Evolutionary conservation across 257 asterid genomes (phyloP).

Genomic region (Paulownia fortunei): DNA sequence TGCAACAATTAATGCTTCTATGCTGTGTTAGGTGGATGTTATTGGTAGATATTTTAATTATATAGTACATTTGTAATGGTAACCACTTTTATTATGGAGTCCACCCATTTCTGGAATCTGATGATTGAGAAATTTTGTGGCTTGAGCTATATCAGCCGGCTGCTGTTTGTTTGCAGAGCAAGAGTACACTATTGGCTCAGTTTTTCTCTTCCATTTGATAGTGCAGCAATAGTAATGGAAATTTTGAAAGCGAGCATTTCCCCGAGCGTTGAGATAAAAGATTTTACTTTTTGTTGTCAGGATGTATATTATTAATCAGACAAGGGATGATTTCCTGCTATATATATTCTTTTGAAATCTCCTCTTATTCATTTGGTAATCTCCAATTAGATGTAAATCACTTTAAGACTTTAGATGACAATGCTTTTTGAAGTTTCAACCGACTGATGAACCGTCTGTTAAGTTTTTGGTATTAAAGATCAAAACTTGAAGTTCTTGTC

Average conservation of each 20-base stretch:
- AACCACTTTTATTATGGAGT: not conserved
- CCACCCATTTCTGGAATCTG: not conserved
- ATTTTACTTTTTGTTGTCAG: too few species aligned
- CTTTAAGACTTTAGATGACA: too few species aligned
- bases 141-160: too few species aligned
- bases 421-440: too few species aligned
- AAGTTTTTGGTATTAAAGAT: too few species aligned
- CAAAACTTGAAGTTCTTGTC: not conserved
- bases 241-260: too few species aligned
- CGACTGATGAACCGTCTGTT: too few species aligned
- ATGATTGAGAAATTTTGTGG: too few species aligned
- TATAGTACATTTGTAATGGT: not conserved
- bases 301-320: not conserved
- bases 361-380: not conserved
- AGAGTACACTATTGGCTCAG: not conserved
- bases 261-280: too few species aligned
- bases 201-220: too few species aligned
- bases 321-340: not conserved
- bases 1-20: not conserved
- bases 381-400: not conserved
- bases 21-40: constrained; percentile 21
- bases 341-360: not conserved
- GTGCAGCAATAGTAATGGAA: too few species aligned
- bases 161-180: too few species aligned
- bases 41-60: not conserved